A percentile compares a stretch with the other conserved stretches of the same genome.
Conservation (phyloP, 441 rosid species). For the Lepidium campestre region DNA sequence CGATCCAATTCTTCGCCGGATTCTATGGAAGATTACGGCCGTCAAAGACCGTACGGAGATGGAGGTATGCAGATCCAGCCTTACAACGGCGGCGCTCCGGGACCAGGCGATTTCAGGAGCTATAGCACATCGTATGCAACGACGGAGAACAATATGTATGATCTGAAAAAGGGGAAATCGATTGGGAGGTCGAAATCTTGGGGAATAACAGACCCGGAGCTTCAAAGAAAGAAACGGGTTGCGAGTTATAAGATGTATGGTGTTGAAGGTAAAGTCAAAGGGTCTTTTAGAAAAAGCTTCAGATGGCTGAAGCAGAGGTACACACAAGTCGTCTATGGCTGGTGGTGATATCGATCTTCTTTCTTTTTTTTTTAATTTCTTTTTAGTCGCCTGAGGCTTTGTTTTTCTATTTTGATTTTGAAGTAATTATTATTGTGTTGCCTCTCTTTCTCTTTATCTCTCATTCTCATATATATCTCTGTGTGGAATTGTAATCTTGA, state of each 20-base stretch:
- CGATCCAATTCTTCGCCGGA: constrained; percentile 4
- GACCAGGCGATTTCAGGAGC: constrained; percentile 45
- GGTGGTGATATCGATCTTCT: constrained; percentile 43
- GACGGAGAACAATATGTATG: constrained; percentile 29
- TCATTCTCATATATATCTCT: not conserved
- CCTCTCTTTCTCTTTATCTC: not conserved
- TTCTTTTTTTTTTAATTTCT: not conserved
- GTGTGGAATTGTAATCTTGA: constrained; percentile 19
- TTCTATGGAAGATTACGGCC: constrained; percentile 50
- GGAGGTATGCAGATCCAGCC: constrained; percentile 50
- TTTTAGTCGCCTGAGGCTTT: constrained; percentile 14
- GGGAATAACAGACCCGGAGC: constrained; percentile 66
- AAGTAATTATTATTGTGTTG: constrained; percentile 18
- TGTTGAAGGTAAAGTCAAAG: constrained; percentile 79
- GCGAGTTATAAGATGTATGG: constrained; percentile 84
- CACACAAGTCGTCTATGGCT: constrained; percentile 64
- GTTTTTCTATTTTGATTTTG: not conserved
- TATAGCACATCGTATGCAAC: constrained; percentile 52
- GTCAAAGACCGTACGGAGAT: constrained; percentile 45
- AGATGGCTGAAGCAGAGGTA: constrained; percentile 83
- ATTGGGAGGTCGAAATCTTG: constrained; percentile 49
- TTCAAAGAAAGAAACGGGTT: constrained; percentile 81
- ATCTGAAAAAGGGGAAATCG: constrained; percentile 51
- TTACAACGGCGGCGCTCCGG: constrained; percentile 29
- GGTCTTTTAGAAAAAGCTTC: constrained; percentile 65